Evolutionary conservation across 192 early-diverging fungal species (phyloP).

Genomic region (Coemansia sp.): DNA sequence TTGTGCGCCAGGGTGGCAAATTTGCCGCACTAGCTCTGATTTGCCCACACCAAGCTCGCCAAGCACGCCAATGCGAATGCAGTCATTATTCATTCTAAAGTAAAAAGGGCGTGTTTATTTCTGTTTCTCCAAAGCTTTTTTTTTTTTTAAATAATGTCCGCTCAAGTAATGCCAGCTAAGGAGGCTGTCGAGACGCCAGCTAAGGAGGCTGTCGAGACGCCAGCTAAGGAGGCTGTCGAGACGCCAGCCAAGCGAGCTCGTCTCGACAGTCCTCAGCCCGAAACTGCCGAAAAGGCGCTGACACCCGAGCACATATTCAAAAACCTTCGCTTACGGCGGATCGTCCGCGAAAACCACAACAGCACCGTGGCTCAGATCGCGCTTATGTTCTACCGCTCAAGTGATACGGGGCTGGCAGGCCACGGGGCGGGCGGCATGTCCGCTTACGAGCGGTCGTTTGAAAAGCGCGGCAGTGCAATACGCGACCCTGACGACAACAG

Average conservation of each 20-base stretch:
- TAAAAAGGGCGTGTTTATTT: neutral
- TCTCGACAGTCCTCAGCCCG: constrained; percentile 27
- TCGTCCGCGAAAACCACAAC: constrained; percentile 89
- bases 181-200: constrained; percentile 22
- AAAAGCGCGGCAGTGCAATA: constrained; percentile 66
- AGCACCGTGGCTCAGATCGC: constrained; percentile 68
- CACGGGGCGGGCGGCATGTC: constrained; percentile 55
- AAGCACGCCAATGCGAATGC: constrained; percentile 43
- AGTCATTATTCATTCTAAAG: constrained; percentile 35
- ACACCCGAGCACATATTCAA: constrained; percentile 61
- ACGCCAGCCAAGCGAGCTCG: constrained; percentile 41
- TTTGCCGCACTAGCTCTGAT: constrained; percentile 38
- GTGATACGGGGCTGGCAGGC: constrained; percentile 25
- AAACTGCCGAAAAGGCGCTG: constrained; percentile 23
- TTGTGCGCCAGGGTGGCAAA: constrained; percentile 23
- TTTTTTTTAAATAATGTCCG: constrained; percentile 1
- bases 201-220: constrained; percentile 14
- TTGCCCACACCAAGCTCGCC: constrained; percentile 39
- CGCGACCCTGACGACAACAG: constrained; percentile 65
- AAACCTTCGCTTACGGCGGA: constrained; percentile 77
- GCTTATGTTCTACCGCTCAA: constrained; percentile 68
- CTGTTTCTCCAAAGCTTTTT: neutral
- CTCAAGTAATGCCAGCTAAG: neutral
- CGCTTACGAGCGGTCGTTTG: constrained; percentile 58
- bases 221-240: constrained; percentile 25